Evolutionary conservation across 2,329 filamentous ascomycete species (phyloP), one percentile per base, ranked within the genome.

Genomic region (Cladorrhinum sp.): DNA sequence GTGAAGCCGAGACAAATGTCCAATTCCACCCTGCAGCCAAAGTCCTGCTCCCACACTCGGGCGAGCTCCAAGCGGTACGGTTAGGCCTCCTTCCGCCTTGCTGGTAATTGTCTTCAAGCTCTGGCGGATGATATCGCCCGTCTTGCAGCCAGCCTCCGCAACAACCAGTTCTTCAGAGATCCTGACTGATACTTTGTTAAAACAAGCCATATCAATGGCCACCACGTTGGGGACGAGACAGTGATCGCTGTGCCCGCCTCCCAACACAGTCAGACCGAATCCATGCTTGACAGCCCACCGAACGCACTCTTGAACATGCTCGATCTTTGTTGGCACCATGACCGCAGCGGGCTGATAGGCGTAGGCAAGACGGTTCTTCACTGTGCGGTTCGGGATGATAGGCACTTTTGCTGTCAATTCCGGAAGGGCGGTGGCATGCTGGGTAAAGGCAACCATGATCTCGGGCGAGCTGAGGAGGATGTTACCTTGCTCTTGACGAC

Each of bases 11-110:
- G 80, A 67, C n/a, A 86, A 73, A 64, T 87, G 84, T 1, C 85
- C 85, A 54, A 88, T 85, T 57, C 86, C 85, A 46, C 86, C 86
- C 74, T 88, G 85, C 52, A 89, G 74, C 83, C 84, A 88, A 14
- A 85, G 65, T 0, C 86, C 86, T 0, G 83, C 80, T 2, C 86
- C 86, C 24, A 88, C 84, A 64, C 84, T 87, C 64, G 86, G 86
- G 5, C 86, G 82, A 24, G 83, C 69, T 2, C 86, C 86, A 2
- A 88, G 69, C 0, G 86, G 85, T 1, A 88, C 79, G 59, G 80
- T 82, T 57, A 87, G 0, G 1, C 79, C 82, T 0, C 64, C 74
- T 1, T 60, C 71, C 75, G 80, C 80, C 39, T 81, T n/a, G n/a
- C n/a, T n/a, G n/a, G n/a, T n/a, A n/a, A n/a, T n/a, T n/a, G n/a